Evolutionary conservation across 495 filamentous ascomycete genomes (phyloP), one percentile per base, ranked within the genome.

Genomic region (Trichoderma parareesei): DNA sequence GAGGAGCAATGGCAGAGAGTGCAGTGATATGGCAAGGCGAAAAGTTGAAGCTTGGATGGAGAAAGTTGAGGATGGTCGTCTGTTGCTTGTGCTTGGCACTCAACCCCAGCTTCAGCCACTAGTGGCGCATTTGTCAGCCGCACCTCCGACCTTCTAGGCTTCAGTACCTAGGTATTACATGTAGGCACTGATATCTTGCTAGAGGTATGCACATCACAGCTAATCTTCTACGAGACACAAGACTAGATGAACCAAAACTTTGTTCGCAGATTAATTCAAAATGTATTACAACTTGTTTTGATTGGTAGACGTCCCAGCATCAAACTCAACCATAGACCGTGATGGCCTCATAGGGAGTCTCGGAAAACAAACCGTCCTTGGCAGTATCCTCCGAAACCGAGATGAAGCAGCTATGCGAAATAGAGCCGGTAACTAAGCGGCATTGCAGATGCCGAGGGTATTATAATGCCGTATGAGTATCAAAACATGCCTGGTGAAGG

Each of bases 71-170:
- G 27, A 27, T 27, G 27, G 27, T 27, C 27, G 27, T 27, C 27
- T 27, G 27, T 27, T 27, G n/a, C 40, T 41, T 6, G 44, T 48
- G 44, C 20, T 37, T 33, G 27, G 27, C 27, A 33, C 10, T 33
- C 53, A 57, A 57, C 37, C 11, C 27, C 9, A 57, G 53, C 53
- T 57, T 35, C 53, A 33, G 53, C 53, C 53, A 57, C 53, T 38
- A 33, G 53, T n/a, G 16, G 53, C 11, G 53, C 14, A 37, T 57
- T 20, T 57, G 53, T 57, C 53, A 57, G 53, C 53, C 53, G 37
- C 33, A 37, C 27, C 9, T 35, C 20, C 27, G 46, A 6, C 9
- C n/a, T 6, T 20, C 9, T 41, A 11, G 20, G 43, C 6, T 41
- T 41, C 6, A 41, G 40, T 41, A 11, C 11, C n/a, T n/a, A n/a